Base-by-base conservation (phyloP, 208 protist genomes). In the Herpetomonas samuelpessoai region DNA sequence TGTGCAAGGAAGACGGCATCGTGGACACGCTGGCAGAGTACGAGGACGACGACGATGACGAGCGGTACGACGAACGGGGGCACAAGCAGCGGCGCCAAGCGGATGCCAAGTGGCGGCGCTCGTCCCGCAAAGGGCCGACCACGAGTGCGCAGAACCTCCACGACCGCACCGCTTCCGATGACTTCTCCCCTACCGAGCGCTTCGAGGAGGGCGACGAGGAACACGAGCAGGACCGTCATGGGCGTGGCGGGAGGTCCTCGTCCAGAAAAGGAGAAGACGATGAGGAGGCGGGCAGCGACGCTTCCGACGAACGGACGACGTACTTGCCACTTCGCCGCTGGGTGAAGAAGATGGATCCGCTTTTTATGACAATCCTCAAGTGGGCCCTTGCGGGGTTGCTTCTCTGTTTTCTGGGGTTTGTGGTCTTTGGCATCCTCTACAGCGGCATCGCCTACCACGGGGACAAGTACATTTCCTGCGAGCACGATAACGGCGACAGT, bases 361-460 rank as follows among this genome's bases (percentile, higher is more conserved):
- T 65, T 30, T 30, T 64, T 2, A 27, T 48, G 18, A 2, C 48
- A 10, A 24, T 67, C 4, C 10, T 68, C 24, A 63, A 48, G 28
- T 76, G 72, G 72, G 22, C 22, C 26, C 21, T 67, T 1, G 21
- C 54, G 28, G 26, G 57, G 10, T 25, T 82, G 2, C 45, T 86
- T 4, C 24, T 81, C 3, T 55, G 83, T 3, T 81, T 86, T 50
- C 19, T 80, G 7, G 21, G 24, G 1, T 65, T 68, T 24, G 68
- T 81, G 21, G 61, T 71, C 2, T 75, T 85, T 52, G 79, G 79
- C n/a, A 70, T 86, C 29, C 52, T 81, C 30, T 86, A 86, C 62
- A 81, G 74, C 26, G 79, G 71, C 14, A 56, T 85, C 25, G 63
- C 50, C 21, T 82, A 76, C 57, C 56, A 65, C 19, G 19, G 27